phyloP scores from a whole-genome alignment of 495 filamentous ascomycete genomes.

The Hyaloscypha hepaticicola region DNA sequence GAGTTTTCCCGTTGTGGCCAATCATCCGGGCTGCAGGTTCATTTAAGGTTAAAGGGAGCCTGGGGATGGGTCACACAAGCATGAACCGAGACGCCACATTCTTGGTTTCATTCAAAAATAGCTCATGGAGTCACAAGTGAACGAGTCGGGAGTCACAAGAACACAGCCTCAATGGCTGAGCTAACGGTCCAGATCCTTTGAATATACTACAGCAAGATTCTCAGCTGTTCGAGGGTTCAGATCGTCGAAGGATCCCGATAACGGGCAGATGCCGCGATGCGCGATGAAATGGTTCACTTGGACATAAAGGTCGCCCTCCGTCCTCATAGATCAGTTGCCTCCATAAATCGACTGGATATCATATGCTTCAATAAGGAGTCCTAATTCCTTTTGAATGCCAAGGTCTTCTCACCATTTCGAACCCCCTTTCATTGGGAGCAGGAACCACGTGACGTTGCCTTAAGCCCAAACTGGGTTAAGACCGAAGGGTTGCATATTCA shows the following conservation, averaged over 20 bases:
- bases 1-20: no score
- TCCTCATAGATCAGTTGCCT: not conserved
- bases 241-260: not conserved
- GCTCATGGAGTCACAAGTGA: not conserved
- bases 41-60: no score
- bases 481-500: slow-evolving; percentile 21
- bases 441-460: not conserved
- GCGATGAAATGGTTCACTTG: not conserved
- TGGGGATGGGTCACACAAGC: not conserved
- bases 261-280: not conserved
- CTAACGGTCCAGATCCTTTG: not conserved
- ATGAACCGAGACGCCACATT: not conserved
- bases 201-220: not conserved
- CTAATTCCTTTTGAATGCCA: not conserved
- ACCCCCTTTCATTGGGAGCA: not conserved
- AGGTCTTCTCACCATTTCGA: not conserved
- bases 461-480: slow-evolving; percentile 5
- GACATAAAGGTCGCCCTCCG: not conserved
- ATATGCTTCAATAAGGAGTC: not conserved
- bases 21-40: no score
- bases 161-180: not conserved
- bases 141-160: not conserved
- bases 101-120: not conserved
- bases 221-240: not conserved
- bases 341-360: not conserved